Evolutionary conservation across 106 monocot genomes (phyloP).

Genomic region (Hemerocallis citrina): DNA sequence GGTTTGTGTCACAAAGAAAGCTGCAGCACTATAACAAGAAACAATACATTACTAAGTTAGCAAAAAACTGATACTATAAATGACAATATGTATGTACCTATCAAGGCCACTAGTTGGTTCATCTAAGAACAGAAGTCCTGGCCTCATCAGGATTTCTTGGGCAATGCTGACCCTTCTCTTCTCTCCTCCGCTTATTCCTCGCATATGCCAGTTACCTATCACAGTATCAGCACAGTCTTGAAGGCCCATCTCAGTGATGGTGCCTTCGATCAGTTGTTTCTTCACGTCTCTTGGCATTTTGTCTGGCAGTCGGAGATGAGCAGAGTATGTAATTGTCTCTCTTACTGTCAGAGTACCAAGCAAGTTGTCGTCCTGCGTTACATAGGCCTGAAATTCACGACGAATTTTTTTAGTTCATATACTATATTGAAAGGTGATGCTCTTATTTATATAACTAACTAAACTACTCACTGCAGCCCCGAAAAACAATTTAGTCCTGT

Average conservation of each 20-base stretch:
- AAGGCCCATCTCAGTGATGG: conserved; percentile 79
- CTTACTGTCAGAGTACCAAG: conserved; percentile 77
- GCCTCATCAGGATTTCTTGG: conserved; percentile 90
- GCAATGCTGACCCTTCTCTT: conserved; percentile 95
- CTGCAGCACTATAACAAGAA: conserved; percentile 78
- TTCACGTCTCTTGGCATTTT: conserved; percentile 61
- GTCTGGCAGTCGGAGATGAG: conserved; percentile 59
- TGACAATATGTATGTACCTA: conserved; percentile 45
- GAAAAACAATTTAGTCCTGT: conserved; percentile 65
- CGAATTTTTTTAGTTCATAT: neutral
- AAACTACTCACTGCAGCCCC: conserved; percentile 71
- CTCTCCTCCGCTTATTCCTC: conserved; percentile 92
- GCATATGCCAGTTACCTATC: conserved; percentile 71
- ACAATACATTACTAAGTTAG: no score
- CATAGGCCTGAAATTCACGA: conserved; percentile 50
- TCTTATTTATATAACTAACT: neutral
- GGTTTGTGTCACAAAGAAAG: conserved; percentile 90
- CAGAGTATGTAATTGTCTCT: conserved; percentile 75
- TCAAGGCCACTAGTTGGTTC: conserved; percentile 99
- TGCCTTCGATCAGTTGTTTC: conserved; percentile 56
- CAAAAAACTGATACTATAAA: no score
- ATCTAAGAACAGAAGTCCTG: conserved; percentile 87
- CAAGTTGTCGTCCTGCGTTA: conserved; percentile 84
- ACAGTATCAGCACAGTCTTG: conserved; percentile 70
- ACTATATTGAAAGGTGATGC: neutral